Conservation (phyloP, 768 basidiomycete species). For the Phlebiopsis flavidoalba region DNA sequence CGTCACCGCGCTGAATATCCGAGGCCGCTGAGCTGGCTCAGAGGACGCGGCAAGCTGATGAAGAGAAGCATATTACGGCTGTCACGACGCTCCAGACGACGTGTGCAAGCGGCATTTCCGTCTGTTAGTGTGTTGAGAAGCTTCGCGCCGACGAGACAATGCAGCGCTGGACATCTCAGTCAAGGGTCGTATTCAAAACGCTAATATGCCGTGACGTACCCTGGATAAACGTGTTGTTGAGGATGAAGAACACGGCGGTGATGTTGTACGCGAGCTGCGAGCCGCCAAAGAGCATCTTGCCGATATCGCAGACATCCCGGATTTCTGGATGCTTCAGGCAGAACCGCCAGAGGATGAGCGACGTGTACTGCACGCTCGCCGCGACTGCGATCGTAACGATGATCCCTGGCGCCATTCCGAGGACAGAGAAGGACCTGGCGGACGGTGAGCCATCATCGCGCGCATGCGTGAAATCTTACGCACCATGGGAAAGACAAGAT, state of each 20-base stretch:
- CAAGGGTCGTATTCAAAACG: background rate
- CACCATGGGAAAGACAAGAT: conserved; percentile 23
- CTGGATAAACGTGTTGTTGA: conserved; percentile 54
- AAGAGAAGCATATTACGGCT: conserved; percentile 21
- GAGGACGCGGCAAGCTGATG: conserved; percentile 39
- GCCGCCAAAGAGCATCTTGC: conserved; percentile 40
- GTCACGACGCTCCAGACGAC: conserved; percentile 30
- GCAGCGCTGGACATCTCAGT: conserved; percentile 27
- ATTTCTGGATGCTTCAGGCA: conserved; percentile 45
- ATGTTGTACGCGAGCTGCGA: conserved; percentile 43
- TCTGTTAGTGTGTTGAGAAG: conserved; percentile 41
- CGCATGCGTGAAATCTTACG: background rate
- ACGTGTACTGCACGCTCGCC: conserved; percentile 38
- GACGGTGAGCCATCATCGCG: background rate
- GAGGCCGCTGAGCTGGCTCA: conserved; percentile 35
- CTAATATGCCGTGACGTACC: conserved; percentile 22
- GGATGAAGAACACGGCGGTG: conserved; percentile 46
- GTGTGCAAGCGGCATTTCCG: conserved; percentile 34
- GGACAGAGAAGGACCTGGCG: conserved; percentile 37
- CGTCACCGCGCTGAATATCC: conserved; percentile 37
- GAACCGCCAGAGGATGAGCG: conserved; percentile 42
- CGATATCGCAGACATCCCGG: conserved; percentile 48
- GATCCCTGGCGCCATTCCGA: conserved; percentile 39
- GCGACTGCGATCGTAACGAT: conserved; percentile 37
- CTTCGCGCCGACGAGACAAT: conserved; percentile 41